Evolutionary conservation across 352 stramenopile genomes (phyloP).

Genomic region (Globisporangium rhizosaccharum): DNA sequence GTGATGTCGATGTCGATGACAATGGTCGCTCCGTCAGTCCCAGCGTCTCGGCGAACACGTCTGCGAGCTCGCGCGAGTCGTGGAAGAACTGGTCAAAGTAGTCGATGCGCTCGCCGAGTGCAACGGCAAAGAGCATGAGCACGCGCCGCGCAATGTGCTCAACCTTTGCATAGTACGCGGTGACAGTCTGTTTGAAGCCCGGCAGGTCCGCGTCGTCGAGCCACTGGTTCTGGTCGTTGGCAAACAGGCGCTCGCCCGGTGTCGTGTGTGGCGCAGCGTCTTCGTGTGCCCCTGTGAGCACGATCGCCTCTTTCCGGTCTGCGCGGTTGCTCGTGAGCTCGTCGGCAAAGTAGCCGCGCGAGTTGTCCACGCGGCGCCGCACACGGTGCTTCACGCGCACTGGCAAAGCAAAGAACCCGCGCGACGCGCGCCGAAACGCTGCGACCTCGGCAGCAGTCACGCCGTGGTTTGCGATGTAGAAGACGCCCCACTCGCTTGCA

Average conservation of each 20-base stretch:
- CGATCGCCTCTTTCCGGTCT: slow-evolving; percentile 90
- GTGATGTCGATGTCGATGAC: too few species aligned
- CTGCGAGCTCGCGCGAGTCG: slow-evolving; percentile 1
- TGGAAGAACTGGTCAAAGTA: slow-evolving; percentile 67
- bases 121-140: slow-evolving; percentile 53
- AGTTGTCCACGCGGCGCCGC: slow-evolving; percentile 74
- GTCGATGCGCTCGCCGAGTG: slow-evolving; percentile 37
- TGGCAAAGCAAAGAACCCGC: slow-evolving; percentile 80
- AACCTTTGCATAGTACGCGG: slow-evolving; percentile 38
- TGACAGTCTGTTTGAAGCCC: slow-evolving; percentile 47
- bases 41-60: neutral
- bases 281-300: slow-evolving; percentile 44
- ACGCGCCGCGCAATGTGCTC: slow-evolving; percentile 46
- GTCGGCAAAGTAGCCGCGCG: slow-evolving; percentile 90
- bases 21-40: neutral
- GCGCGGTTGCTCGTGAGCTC: slow-evolving; percentile 92
- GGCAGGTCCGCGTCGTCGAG: slow-evolving; percentile 35
- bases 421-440: slow-evolving; percentile 55
- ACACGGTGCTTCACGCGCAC: slow-evolving; percentile 47
- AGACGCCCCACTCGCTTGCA: slow-evolving; percentile 87
- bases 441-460: slow-evolving; percentile 56
- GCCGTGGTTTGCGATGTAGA: slow-evolving; percentile 88
- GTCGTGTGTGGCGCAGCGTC: slow-evolving; percentile 31
- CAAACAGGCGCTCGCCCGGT: slow-evolving; percentile 46
- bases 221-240: slow-evolving; percentile 87